phyloP scores from a whole-genome alignment of 2,329 filamentous ascomycete genomes.

The Hirsutella rhossiliensis region DNA sequence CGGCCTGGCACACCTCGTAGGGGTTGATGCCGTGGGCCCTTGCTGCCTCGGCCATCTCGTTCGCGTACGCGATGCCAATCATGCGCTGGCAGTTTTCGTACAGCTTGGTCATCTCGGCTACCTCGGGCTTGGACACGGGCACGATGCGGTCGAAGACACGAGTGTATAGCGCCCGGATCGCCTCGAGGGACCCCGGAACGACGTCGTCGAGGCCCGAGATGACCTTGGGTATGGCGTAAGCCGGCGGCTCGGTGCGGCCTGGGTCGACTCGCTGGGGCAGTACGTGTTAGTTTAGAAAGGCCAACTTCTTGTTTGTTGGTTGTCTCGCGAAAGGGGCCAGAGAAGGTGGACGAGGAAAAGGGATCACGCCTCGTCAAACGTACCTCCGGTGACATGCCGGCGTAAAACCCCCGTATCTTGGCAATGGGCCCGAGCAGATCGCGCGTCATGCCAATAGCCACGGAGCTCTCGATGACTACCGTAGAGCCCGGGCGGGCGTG shows the following conservation, averaged over 20 bases:
- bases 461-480: slow-evolving; percentile 40
- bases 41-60: slow-evolving; percentile 44
- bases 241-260: slow-evolving; percentile 27
- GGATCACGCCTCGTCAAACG: not conserved
- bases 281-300: slow-evolving; percentile 37
- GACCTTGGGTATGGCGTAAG: slow-evolving; percentile 36
- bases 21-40: slow-evolving; percentile 30
- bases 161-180: slow-evolving; percentile 31
- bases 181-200: slow-evolving; percentile 28
- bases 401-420: slow-evolving; percentile 26
- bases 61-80: slow-evolving; percentile 40
- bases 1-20: not conserved
- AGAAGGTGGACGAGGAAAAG: slow-evolving; percentile 11
- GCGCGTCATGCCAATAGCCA: slow-evolving; percentile 42
- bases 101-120: slow-evolving; percentile 45
- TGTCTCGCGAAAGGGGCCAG: slow-evolving; percentile 31
- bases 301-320: too few relatives aligned
- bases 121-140: slow-evolving; percentile 36
- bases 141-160: slow-evolving; percentile 33
- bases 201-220: slow-evolving; percentile 38
- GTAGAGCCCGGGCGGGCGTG: slow-evolving; percentile 31
- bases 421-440: slow-evolving; percentile 33
- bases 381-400: slow-evolving; percentile 36
- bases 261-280: slow-evolving; percentile 41
- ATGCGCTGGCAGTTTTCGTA: slow-evolving; percentile 47